These are phyloP conservation scores for Hortiboletus flavorubellus DNA, from an alignment of 768 basidiomycete genomes.

Conservation along the genomic window DNA sequence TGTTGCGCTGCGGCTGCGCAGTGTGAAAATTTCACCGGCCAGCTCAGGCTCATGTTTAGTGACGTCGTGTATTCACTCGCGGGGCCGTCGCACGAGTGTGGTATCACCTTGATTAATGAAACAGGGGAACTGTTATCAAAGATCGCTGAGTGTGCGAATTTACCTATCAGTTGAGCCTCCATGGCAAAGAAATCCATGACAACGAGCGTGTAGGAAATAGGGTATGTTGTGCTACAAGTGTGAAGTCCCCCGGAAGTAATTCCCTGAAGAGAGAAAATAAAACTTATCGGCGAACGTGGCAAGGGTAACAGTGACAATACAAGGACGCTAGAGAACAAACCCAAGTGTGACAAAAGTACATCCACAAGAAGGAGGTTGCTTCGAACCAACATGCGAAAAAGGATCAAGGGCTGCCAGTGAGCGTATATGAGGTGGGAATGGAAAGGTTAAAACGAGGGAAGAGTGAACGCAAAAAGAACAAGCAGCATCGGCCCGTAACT, in stretches of 20 bases:
- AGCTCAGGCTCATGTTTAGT: constrained; percentile 7
- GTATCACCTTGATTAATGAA: not conserved
- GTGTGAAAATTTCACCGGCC: constrained; percentile 3
- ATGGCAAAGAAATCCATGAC: not conserved
- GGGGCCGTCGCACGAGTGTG: not conserved
- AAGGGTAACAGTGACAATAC: not conserved
- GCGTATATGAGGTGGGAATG: not conserved
- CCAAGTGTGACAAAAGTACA: not conserved
- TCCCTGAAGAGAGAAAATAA: not conserved
- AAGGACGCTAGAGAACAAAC: not conserved
- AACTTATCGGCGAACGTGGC: not conserved
- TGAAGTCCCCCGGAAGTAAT: constrained; percentile 8
- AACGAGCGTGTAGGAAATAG: not conserved
- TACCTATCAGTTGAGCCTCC: not conserved
- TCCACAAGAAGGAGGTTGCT: not conserved
- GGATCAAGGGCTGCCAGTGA: not conserved
- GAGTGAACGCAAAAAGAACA: not conserved
- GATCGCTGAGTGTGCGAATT: not conserved
- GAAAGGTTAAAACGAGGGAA: not conserved
- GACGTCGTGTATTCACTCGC: not conserved
- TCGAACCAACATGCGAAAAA: not conserved
- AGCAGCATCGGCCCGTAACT: constrained; percentile 15
- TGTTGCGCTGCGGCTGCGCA: not conserved
- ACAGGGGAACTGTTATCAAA: not conserved
- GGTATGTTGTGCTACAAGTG: not conserved